Evolutionary conservation across 768 basidiomycete species (phyloP), one percentile per base, ranked within the genome.

Genomic region (Pisolithus marmoratus): DNA sequence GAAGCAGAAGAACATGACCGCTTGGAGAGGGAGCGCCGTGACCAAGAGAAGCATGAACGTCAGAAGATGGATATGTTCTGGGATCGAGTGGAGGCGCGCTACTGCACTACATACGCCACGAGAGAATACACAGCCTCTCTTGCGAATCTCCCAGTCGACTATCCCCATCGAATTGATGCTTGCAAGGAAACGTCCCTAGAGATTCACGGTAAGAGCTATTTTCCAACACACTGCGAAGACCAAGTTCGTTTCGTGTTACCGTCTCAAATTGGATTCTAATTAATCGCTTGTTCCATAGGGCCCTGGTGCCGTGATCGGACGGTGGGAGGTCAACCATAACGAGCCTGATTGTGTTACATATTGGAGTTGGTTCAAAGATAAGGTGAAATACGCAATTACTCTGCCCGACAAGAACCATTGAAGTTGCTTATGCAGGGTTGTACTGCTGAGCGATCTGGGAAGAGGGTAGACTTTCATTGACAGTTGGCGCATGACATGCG

Each of bases 61-160:
- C 55, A 58, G 19, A 60, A 31, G 7, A 57, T 57, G 11, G 46
- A 56, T 15, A 60, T 71, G 50, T 61, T 31, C 34, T 66, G 61
- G 63, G 59, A 38, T 2, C 8, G 36, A 5, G 45, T 67, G 2
- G 47, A 56, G 15, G 38, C 52, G 8, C 57, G 61, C 43, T 29
- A 31, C 17, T 71, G 70, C 51, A 60, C 50, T 23, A 60, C 62
- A 0, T 69, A 64, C 47, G 65, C 55, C 0, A 61, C 63, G 2
- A 59, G 65, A 41, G 59, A 60, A 38, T 70, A 70, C 27, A 58
- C 62, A 1, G 70, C 70, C 0, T 51, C 53, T 5, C 51, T 71
- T 3, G 57, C 56, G 46, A 69, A 69, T 38, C 42, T 70, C n/a
- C 69, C 67, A 4, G 26, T 8, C 0, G 42, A 48, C 17, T 62